Evolutionary conservation across 2,329 filamentous ascomycete genomes (phyloP).

Genomic region (Onygena corvina): DNA sequence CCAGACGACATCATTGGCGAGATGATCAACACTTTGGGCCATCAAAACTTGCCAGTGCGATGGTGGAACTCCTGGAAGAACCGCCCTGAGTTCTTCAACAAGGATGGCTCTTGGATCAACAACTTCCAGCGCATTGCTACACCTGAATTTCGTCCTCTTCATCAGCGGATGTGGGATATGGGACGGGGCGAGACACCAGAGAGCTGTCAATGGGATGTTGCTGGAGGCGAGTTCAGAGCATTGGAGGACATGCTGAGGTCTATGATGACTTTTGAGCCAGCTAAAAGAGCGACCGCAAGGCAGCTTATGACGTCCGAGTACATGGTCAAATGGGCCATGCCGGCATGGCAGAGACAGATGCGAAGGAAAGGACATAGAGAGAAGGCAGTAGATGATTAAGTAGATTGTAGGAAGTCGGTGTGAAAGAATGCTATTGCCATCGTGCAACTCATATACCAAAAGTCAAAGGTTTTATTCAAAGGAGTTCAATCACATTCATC

Average conservation of each 20-base stretch:
- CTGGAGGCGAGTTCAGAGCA: constrained; percentile 17
- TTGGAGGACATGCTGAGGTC: constrained; percentile 17
- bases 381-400: no score
- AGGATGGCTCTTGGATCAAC: constrained; percentile 17
- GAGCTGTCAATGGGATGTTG: constrained; percentile 19
- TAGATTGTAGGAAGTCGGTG: no score
- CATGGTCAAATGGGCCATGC: constrained; percentile 18
- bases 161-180: constrained; percentile 17
- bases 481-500: no score
- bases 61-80: constrained; percentile 18
- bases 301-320: constrained; percentile 17
- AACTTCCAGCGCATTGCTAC: constrained; percentile 16
- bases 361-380: no score
- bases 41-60: constrained; percentile 10
- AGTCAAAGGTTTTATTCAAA: no score
- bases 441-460: no score
- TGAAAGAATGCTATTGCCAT: no score
- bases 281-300: constrained; percentile 15
- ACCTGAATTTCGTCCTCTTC: constrained; percentile 15
- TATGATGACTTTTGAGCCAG: constrained; percentile 19
- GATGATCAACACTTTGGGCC: constrained; percentile 19
- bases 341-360: constrained; percentile 17
- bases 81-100: constrained; percentile 17
- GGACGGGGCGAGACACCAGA: constrained; percentile 17
- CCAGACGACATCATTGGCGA: constrained; percentile 17